These are phyloP conservation scores for Phoma sp. DNA, from an alignment of 2,329 filamentous ascomycete genomes.

Conservation along the genomic window DNA sequence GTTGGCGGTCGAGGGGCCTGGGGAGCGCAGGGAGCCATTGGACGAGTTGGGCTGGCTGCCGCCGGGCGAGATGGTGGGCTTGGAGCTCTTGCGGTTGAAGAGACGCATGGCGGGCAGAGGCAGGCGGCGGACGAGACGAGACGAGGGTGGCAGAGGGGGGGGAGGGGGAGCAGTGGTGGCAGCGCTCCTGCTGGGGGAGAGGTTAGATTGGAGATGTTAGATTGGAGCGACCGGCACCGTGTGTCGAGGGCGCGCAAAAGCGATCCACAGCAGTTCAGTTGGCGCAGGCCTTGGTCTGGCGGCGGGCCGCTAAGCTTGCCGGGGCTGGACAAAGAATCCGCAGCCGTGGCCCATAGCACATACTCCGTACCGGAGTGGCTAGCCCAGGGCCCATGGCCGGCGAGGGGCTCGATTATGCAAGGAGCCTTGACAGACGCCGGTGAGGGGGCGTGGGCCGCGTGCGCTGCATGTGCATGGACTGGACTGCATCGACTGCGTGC, in stretches of 20 bases:
- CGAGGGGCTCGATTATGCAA: slow-evolving; percentile 18
- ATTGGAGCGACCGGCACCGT: slow-evolving; percentile 12
- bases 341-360: too few relatives aligned
- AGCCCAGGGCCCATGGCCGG: background rate
- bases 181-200: slow-evolving; percentile 20
- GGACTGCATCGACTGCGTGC: too few relatives aligned
- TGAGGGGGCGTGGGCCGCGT: background rate
- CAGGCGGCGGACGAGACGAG: slow-evolving; percentile 4
- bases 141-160: slow-evolving; percentile 8
- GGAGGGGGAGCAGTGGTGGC: slow-evolving; percentile 8
- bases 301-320: slow-evolving; percentile 20
- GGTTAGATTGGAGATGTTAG: background rate
- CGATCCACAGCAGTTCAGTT: slow-evolving; percentile 25
- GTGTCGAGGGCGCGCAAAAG: slow-evolving; percentile 19
- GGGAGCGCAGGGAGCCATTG: slow-evolving; percentile 59
- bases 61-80: slow-evolving; percentile 44
- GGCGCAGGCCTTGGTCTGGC: slow-evolving; percentile 8
- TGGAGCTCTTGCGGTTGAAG: slow-evolving; percentile 59
- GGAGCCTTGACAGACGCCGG: slow-evolving; percentile 4
- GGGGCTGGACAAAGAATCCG: slow-evolving; percentile 17
- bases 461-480: too few relatives aligned
- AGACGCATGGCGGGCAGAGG: slow-evolving; percentile 54
- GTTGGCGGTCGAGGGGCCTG: slow-evolving; percentile 51
- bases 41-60: slow-evolving; percentile 51
- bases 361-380: too few relatives aligned